Evolutionary conservation across 2,329 filamentous ascomycete genomes (phyloP), one percentile per base, ranked within the genome.

Genomic region (Myriosclerotinia scirpicola): DNA sequence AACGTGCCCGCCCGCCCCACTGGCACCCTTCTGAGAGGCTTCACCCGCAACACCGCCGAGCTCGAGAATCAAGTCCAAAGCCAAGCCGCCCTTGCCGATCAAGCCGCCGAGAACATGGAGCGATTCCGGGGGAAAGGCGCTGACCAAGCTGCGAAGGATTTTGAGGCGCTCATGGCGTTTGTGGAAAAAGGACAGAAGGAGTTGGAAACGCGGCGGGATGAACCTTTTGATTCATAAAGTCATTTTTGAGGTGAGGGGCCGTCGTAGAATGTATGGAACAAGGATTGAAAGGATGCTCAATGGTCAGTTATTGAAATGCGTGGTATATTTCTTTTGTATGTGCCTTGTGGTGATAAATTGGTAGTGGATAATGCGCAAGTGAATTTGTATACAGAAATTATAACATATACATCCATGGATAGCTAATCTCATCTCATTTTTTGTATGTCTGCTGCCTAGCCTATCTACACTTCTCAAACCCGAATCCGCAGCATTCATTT

Each of bases 161-260:
- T 61, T 26, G 58, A 61, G 20, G 34, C n/a, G 58, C 46, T 50
- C 14, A 52, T 61, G 46, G n/a, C 11, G 2, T 38, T 50, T 61
- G 58, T 61, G 15, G 58, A 61, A 34, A 38, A 38, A 38, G 58
- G 44, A 9, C 34, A 44, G 4, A 50, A 20, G 46, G 58, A 61
- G 46, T 38, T 61, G 44, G 58, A 61, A 5, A 38, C 34, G 34
- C n/a, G 58, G 34, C 30, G 26, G 22, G n/a, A n/a, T 17, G 7
- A 46, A 6, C 14, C 8, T n/a, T n/a, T 48, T 20, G 26, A n/a
- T n/a, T 14, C 40, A 14, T 60, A 6, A 60, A 22, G 20, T 30
- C 14, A 0, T 7, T 42, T 11, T 36, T 15, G 26, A 20, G 42
- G 34, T 22, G n/a, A n/a, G 26, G 17, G 46, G 26, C 40, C n/a